Percentiles rank a stretch among this genome's conserved stretches.
phyloP scores from a whole-genome alignment of 2,329 filamentous ascomycete species.

The Apiospora hydei region DNA sequence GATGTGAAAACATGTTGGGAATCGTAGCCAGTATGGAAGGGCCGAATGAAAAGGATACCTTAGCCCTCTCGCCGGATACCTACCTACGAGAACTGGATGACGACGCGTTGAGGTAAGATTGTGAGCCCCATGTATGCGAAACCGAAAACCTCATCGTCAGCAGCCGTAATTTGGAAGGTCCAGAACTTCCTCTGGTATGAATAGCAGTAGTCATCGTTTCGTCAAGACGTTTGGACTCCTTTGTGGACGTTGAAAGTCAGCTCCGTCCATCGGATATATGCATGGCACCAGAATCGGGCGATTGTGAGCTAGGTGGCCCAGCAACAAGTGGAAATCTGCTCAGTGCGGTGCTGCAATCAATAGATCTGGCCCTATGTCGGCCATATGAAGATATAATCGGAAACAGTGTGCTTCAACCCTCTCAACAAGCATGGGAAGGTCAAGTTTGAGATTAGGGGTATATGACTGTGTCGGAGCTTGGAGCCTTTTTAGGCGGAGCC shows the following conservation, averaged over 20 bases:
- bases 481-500: background rate
- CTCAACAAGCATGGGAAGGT: background rate
- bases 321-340: constrained; percentile 1
- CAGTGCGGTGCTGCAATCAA: background rate
- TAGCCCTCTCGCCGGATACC: background rate
- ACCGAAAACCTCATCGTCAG: background rate
- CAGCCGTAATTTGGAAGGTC: background rate
- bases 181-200: background rate
- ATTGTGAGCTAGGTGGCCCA: background rate
- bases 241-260: background rate
- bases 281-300: constrained; percentile 5
- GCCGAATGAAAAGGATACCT: background rate
- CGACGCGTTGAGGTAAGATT: background rate
- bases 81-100: background rate
- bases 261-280: constrained; percentile 4
- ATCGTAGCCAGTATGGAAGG: background rate
- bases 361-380: background rate
- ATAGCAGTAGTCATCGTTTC: background rate
- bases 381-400: background rate
- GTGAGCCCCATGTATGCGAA: background rate
- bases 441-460: background rate
- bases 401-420: background rate
- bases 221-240: background rate
- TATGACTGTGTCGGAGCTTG: constrained; percentile 1
- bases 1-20: background rate